phyloP scores from a whole-genome alignment of 306 rosid species.

The Begonia peltatifolia region DNA sequence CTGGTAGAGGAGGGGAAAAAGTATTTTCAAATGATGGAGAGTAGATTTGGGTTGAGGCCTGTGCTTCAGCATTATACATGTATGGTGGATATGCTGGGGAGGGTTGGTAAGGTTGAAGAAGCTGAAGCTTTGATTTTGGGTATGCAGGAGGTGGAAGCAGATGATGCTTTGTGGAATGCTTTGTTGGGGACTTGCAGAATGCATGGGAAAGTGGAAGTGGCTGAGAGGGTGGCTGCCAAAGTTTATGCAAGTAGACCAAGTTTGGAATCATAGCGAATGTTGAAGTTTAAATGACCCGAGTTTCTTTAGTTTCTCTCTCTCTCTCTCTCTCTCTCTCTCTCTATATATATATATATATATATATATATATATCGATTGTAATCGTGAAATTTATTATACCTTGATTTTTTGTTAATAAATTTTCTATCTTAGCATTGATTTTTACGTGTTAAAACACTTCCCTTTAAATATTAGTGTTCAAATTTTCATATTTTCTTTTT shows the following conservation, averaged over 20 bases:
- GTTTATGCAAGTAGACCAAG: conserved; percentile 15
- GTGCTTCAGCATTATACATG: conserved; percentile 46
- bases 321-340: too few relatives aligned
- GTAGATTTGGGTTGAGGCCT: conserved; percentile 32
- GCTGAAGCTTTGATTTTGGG: conserved; percentile 39
- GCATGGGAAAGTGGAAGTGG: conserved; percentile 48
- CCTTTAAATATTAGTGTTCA: background rate
- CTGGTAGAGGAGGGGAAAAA: conserved; percentile 37
- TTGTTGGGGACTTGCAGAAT: conserved; percentile 43
- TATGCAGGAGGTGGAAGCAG: conserved; percentile 42
- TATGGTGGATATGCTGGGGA: conserved; percentile 77
- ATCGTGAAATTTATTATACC: too few relatives aligned
- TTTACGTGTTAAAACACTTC: too few relatives aligned
- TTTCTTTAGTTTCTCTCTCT: background rate
- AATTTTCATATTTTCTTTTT: background rate
- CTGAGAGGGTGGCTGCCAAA: conserved; percentile 36
- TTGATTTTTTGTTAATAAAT: too few relatives aligned
- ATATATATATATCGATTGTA: background rate
- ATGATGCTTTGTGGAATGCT: conserved; percentile 40
- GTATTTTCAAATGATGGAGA: conserved; percentile 44
- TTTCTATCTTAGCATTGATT: too few relatives aligned
- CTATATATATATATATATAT: too few relatives aligned
- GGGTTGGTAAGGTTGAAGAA: conserved; percentile 53
- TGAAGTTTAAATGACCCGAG: background rate
- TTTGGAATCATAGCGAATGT: conserved; percentile 10